These are phyloP conservation scores for Austropuccinia psidii DNA, from an alignment of 1,284 basidiomycete species.

Conservation along the genomic window DNA sequence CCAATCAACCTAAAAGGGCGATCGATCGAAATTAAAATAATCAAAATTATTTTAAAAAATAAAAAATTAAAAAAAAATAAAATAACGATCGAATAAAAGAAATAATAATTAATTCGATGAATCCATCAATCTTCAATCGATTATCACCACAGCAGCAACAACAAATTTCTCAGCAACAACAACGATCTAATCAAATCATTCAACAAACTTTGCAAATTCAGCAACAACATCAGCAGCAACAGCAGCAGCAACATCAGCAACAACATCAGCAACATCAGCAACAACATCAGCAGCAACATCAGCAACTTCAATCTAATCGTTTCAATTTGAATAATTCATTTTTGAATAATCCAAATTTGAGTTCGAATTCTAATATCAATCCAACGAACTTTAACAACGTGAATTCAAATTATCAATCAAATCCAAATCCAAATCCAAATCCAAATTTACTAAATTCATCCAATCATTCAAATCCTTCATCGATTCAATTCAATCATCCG, in stretches of 20 bases:
- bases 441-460: slow-evolving; percentile 26
- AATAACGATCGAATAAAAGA: no score
- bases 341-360: no score
- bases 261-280: slow-evolving; percentile 11
- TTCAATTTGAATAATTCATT: slow-evolving; percentile 9
- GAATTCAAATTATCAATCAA: background rate
- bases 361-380: slow-evolving; percentile 6
- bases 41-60: no score
- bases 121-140: no score
- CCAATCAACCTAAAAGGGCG: no score
- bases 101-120: no score
- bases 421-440: slow-evolving; percentile 2
- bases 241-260: background rate
- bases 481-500: background rate
- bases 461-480: slow-evolving; percentile 14
- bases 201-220: slow-evolving; percentile 19
- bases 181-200: background rate
- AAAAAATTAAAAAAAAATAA: no score
- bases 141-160: background rate
- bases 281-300: slow-evolving; percentile 21
- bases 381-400: background rate
- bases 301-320: slow-evolving; percentile 1
- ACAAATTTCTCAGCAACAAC: slow-evolving; percentile 1
- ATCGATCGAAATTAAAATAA: no score
- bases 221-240: slow-evolving; percentile 22